These are phyloP conservation scores for Heritiera fomes DNA, from an alignment of 345 rosid species.

Conservation along the genomic window DNA sequence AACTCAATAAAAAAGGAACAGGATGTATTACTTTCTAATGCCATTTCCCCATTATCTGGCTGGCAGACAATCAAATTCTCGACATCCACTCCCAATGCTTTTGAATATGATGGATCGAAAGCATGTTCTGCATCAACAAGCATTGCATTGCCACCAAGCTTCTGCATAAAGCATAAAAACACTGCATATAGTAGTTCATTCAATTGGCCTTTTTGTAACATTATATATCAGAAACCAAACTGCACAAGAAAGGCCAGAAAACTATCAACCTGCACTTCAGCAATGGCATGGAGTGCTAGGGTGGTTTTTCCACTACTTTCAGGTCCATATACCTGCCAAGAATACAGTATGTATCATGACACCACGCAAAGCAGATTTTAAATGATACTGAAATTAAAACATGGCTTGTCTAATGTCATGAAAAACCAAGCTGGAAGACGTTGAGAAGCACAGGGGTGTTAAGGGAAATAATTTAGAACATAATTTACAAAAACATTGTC, in stretches of 20 bases:
- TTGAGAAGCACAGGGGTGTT: not conserved
- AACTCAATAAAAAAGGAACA: constrained; percentile 8
- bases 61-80: constrained; percentile 90
- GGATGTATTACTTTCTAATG: constrained; percentile 70
- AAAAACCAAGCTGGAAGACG: not conserved
- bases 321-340: constrained; percentile 82
- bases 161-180: constrained; percentile 53
- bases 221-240: constrained; percentile 19
- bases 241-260: constrained; percentile 16
- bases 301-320: constrained; percentile 98
- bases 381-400: constrained; percentile 5
- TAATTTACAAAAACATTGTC: not conserved
- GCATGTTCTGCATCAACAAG: constrained; percentile 99
- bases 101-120: constrained; percentile 95
- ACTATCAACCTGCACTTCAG: constrained; percentile 84
- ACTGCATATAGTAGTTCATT: not conserved
- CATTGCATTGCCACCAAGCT: constrained; percentile 94
- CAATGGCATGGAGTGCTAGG: constrained; percentile 96
- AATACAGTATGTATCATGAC: not conserved
- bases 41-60: constrained; percentile 97
- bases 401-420: not conserved
- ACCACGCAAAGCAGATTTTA: not conserved
- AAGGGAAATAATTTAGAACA: not conserved
- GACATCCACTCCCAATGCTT: constrained; percentile 89
- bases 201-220: not conserved